Evolutionary conservation across 257 asterid species (phyloP), one percentile per base, ranked within the genome.

Genomic region (Solanum okadae): DNA sequence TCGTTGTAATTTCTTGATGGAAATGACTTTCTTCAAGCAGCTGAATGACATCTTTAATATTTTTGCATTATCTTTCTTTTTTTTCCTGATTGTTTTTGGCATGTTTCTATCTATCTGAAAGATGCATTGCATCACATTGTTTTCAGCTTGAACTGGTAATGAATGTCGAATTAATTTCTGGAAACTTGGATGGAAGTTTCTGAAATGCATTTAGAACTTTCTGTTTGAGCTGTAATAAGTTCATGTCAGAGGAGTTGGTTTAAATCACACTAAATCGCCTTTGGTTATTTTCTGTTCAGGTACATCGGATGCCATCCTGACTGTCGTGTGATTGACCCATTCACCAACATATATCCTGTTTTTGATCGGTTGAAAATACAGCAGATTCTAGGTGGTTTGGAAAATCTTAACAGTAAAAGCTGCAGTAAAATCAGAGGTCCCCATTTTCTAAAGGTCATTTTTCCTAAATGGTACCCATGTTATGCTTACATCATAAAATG

Each of bases 331-430:
- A 94, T 97, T 33, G 99, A 97, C 92, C 98, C 95, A 89, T 94
- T 95, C 91, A 90, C 91, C 86, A 94, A 93, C 91, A 94, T 97
- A 84, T 91, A 92, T 90, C 96, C 98, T 73, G 92, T 96, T 88
- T 82, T 97, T 86, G 98, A 97, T 90, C 96, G 99, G 87, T 92
- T 94, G 91, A 94, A 90, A 92, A 97, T 97, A 88, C 98, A 95
- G 89, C 93, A 95, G 94, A 94, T 95, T 87, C 92, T 97, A 49
- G 89, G 89, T 88, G 95, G 96, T 88, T 89, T 97, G 94, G 98
- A 93, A 89, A 83, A 87, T 83, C 89, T 94, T 88, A 90, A 91
- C 91, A 52, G 37, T 38, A 90, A 88, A 89, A 93, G 98, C 84
- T 91, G 35, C 89, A 78, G 89, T 88, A 95, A 88, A 93, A 94